Percentiles rank a stretch among this genome's conserved stretches.
Evolutionary conservation across 306 rosid species (phyloP).

Genomic region (Arachis hypogaea): DNA sequence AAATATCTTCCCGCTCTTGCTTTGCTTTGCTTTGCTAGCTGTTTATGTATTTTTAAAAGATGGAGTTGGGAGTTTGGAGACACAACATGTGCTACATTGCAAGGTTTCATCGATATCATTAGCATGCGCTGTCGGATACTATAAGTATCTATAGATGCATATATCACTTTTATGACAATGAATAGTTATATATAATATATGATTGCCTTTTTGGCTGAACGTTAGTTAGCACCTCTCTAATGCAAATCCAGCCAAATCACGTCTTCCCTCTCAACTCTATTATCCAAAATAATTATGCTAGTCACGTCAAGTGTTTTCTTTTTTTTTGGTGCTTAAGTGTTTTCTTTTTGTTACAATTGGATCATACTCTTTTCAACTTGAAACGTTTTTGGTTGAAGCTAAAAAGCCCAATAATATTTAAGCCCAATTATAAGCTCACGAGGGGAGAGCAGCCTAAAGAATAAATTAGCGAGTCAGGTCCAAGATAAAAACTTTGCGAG

Average conservation of each 20-base stretch:
- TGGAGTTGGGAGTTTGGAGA: conserved; percentile 24
- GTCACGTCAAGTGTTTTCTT: background rate
- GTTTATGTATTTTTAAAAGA: background rate
- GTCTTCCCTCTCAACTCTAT: background rate
- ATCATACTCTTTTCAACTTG: too few relatives aligned
- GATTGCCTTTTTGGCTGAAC: conserved; percentile 31
- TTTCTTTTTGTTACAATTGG: too few relatives aligned
- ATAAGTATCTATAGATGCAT: conserved; percentile 27
- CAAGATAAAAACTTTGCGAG: too few relatives aligned
- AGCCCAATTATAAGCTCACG: too few relatives aligned
- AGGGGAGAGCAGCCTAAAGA: too few relatives aligned
- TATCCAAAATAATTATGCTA: too few relatives aligned
- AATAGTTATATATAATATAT: conserved; percentile 22
- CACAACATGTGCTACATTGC: conserved; percentile 43
- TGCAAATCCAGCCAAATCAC: conserved; percentile 28
- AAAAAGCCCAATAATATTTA: too few relatives aligned
- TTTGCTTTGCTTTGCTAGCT: background rate
- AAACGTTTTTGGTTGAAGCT: too few relatives aligned
- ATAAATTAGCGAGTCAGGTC: too few relatives aligned
- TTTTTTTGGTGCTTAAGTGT: too few relatives aligned
- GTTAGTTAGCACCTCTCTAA: conserved; percentile 14
- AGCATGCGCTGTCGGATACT: conserved; percentile 49
- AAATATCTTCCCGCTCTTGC: conserved; percentile 18
- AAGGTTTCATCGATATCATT: conserved; percentile 43
- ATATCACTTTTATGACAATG: conserved; percentile 31